A percentile compares a stretch with the other conserved stretches of the same genome.
These are phyloP conservation scores for Termitomyces sp. DNA, from an alignment of 768 basidiomycete species.

Conservation along the genomic window DNA sequence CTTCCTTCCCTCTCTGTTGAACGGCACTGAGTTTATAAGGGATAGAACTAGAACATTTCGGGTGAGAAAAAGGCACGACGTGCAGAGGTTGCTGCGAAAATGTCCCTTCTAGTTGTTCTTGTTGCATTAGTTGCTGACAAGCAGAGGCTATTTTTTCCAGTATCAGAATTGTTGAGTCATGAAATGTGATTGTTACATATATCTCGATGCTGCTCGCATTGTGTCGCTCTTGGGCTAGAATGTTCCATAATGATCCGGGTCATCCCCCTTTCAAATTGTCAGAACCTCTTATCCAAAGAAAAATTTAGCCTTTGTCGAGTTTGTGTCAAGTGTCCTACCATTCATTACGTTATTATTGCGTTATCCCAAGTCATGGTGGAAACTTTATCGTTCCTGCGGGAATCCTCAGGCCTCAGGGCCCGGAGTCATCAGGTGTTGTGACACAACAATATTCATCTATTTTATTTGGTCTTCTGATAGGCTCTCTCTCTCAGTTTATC, in stretches of 20 bases:
- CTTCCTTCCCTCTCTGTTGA: neutral
- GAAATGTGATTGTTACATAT: no score
- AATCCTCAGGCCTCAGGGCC: no score
- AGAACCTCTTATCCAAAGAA: no score
- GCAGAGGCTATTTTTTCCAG: neutral
- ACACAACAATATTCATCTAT: neutral
- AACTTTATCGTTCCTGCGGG: neutral
- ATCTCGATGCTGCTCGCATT: neutral
- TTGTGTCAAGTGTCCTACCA: constrained; percentile 42
- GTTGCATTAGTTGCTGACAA: neutral
- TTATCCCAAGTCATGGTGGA: neutral
- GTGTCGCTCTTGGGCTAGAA: constrained; percentile 2
- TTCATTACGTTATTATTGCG: no score
- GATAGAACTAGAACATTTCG: constrained; percentile 1
- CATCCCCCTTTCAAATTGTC: neutral
- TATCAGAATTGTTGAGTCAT: no score
- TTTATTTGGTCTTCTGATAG: neutral
- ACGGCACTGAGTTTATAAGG: no score
- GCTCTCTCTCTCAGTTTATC: constrained; percentile 38
- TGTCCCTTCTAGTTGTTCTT: constrained; percentile 1
- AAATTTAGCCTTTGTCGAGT: constrained; percentile 26
- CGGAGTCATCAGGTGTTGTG: no score
- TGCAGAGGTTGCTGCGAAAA: constrained; percentile 2
- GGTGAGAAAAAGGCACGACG: constrained; percentile 2
- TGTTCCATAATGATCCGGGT: constrained; percentile 5